These are phyloP conservation scores for Yamadazyma takamatsuzukensis DNA, from an alignment of 805 yeast genomes.

Conservation along the genomic window DNA sequence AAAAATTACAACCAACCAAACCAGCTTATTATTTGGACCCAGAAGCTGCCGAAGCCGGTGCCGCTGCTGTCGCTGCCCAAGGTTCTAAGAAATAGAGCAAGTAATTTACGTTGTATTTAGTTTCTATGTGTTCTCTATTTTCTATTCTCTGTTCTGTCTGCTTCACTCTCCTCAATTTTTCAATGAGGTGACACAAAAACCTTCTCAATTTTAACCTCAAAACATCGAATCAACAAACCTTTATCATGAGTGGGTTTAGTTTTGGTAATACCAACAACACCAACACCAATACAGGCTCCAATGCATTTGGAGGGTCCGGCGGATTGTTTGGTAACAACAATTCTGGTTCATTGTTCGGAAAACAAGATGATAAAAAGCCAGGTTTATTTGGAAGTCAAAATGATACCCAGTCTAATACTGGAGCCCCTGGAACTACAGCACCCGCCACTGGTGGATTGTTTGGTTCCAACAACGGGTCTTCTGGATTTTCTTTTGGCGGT, in stretches of 20 bases:
- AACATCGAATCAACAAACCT: not conserved
- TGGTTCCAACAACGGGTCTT: constrained; percentile 10
- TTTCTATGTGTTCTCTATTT: not conserved
- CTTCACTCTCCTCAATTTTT: not conserved
- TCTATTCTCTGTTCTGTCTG: not conserved
- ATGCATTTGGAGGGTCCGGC: constrained; percentile 11
- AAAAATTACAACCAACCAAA: constrained; percentile 81
- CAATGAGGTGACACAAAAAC: not conserved
- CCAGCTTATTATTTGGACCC: constrained; percentile 97
- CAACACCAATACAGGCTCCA: constrained; percentile 2
- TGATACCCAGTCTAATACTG: constrained; percentile 5
- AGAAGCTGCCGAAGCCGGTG: constrained; percentile 99
- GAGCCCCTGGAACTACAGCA: constrained; percentile 5
- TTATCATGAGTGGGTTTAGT: too few species aligned
- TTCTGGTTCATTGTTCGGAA: not conserved
- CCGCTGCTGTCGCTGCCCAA: constrained; percentile 98
- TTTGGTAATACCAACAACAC: too few species aligned
- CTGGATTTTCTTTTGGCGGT: constrained; percentile 15
- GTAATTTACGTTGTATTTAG: constrained; percentile 12
- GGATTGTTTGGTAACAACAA: constrained; percentile 17
- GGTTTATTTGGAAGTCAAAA: not conserved
- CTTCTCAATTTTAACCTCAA: not conserved
- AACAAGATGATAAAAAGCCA: constrained; percentile 6
- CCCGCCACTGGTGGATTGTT: constrained; percentile 14
- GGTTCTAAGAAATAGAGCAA: constrained; percentile 63